Base-by-base conservation (phyloP, 768 basidiomycete species). In the Mycena rosella region DNA sequence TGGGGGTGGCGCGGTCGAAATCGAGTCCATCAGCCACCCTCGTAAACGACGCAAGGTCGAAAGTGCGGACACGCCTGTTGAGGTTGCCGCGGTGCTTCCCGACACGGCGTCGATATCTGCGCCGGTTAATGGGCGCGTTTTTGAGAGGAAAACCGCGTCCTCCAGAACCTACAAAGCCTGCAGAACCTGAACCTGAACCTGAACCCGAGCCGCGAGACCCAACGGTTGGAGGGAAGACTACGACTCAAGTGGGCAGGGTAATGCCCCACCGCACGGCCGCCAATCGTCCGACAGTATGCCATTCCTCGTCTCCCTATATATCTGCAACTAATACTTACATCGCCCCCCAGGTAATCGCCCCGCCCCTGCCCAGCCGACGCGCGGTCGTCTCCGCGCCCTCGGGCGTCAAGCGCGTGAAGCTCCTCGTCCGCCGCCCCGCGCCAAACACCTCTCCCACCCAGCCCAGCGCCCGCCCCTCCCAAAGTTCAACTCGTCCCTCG, bases 381-480 rank as follows among this genome's bases (percentile, higher is more conserved):
- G 38, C 60, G 24, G 62, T 72, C 30, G 67, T 65, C 53, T 30
- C 73, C 36, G 60, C 73, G 18, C 74, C 72, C 20, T 76, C 77
- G n/a, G 79, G 80, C 32, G 84, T 93, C 63, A 89, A 86, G 74
- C 88, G 93, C 58, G 83, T 94, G 53, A 87, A 85, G 72, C 82
- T 92, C 63, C 85, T 93, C 52, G 90, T 95, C 17, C 86, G 90
- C 42, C 81, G 81, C 15, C 93, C 92, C 9, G 84, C 86, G 1
- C 88, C 88, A 74, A 80, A 11, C 27, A 55, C 2, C 80, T 89
- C 47, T 87, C 94, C 15, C 86, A 91, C 76, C 95, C 92, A 0
- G 75, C 75, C 15, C 96, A 98, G 74, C 82, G 82, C 14, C 91
- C 93, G 1, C 82, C 86, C 0, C 78, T 80, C 0, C 80, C 89